Base-by-base conservation (phyloP, 1,284 basidiomycete species). In the Sanghuangporus sanghuang region DNA sequence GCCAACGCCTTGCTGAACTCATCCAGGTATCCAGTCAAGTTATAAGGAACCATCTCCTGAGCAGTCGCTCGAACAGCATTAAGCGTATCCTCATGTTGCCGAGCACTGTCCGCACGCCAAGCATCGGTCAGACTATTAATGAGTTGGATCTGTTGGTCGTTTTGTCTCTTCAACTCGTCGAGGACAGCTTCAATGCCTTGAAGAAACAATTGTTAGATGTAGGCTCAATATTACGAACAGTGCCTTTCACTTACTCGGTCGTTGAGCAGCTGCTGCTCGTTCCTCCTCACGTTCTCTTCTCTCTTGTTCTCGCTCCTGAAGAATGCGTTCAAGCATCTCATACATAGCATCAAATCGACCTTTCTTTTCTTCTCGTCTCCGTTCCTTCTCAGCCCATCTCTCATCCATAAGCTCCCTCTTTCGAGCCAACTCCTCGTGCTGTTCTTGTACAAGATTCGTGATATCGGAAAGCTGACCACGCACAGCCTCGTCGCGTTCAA, bases 1-100 rank as follows among this genome's bases (percentile, higher is more conserved):
- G 90, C 88, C 52, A 92, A 74, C 1, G 89, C 86, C 71, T 85
- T 89, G 72, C 88, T 91, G 74, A 92, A 92, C 62, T 92, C 89
- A 67, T 91, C 88, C 18, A 92, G 78, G 70, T 91, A 91, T 38
- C 82, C 82, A 78, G 89, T 86, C 6, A 92, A 84, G 66, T 92
- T 91, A 78, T 86, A 92, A 8, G 84, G 85, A 14, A 92, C 83
- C 73, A 87, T 87, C 68, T 88, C 84, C 64, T 84, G 77, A 0
- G 88, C 87, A 46, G 86, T 89, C 23, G 82, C 78, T 59, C 80
- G 79, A 44, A 91, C 83, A 48, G 83, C 83, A 2, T 79, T 77
- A 48, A 92, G 75, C 2, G 85, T 85, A 53, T 86, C 85, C 64
- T 82, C 75, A 65, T 90, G 86, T 64, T 87, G 85, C 64, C 77